A percentile compares a stretch with the other conserved stretches of the same genome.
Conservation (phyloP, 768 basidiomycete species). For the Rhodotorula paludigena region DNA sequence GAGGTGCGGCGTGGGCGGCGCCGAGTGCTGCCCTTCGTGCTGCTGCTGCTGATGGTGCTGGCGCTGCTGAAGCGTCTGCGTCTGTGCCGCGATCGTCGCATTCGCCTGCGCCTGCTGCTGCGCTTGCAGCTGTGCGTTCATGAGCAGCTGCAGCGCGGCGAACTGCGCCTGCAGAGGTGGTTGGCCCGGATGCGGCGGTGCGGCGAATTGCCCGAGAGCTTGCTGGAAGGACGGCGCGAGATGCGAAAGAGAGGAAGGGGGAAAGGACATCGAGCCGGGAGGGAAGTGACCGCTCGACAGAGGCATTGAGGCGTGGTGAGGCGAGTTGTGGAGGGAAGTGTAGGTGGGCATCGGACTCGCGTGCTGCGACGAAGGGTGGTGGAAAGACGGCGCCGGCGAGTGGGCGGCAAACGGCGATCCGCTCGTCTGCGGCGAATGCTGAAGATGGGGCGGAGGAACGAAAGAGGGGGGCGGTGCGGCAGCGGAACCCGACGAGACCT, state of each 20-base stretch:
- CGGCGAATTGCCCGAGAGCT: background rate
- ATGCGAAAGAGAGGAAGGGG: background rate
- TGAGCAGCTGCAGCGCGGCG: slow-evolving; percentile 21
- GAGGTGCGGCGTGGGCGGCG: no score
- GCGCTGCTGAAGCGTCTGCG: background rate
- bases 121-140: slow-evolving; percentile 4
- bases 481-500: background rate
- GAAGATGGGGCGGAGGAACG: background rate
- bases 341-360: background rate
- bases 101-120: slow-evolving; percentile 6
- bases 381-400: background rate
- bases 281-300: no score
- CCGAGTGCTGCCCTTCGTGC: background rate
- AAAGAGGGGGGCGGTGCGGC: background rate
- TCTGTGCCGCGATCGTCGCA: no score
- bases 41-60: background rate
- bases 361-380: background rate
- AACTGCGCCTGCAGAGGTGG: slow-evolving; percentile 11
- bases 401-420: background rate
- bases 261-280: background rate
- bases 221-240: background rate
- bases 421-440: background rate
- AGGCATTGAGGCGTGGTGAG: no score
- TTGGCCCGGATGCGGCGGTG: background rate
- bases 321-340: background rate